Conservation (phyloP, 2,329 filamentous ascomycete genomes). For the Berkeleyomyces basicola region DNA sequence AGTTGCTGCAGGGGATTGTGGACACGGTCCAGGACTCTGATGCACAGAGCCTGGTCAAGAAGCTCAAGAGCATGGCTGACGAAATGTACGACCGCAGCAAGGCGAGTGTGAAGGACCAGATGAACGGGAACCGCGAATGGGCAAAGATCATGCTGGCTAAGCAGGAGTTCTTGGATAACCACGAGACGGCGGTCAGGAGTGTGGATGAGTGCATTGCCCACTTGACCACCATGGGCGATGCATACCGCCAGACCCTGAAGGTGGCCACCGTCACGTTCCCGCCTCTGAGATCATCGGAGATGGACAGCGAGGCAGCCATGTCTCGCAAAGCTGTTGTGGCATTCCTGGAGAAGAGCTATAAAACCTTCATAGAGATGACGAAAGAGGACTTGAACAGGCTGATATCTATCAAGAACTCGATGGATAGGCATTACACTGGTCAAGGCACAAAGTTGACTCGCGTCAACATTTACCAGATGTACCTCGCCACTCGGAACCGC, state of each 20-base stretch:
- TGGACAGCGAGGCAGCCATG: not conserved
- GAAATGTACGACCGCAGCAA: not conserved
- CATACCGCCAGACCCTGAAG: not conserved
- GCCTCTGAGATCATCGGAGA: not conserved
- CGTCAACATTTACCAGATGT: not conserved
- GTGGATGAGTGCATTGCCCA: not conserved
- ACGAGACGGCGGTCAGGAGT: not conserved
- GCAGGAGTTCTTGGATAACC: not conserved
- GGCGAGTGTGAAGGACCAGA: not conserved
- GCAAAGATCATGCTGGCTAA: not conserved
- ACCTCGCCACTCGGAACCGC: not conserved
- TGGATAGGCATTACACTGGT: not conserved
- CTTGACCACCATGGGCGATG: not conserved
- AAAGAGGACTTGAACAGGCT: not conserved
- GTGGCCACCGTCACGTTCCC: not conserved
- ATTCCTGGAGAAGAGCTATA: not conserved
- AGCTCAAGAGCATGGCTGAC: not conserved
- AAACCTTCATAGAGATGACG: not conserved
- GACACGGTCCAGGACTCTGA: not conserved
- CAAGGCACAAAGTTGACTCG: not conserved
- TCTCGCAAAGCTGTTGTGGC: not conserved
- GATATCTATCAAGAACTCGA: not conserved
- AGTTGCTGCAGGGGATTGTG: not conserved
- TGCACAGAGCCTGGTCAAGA: not conserved
- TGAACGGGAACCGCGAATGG: not conserved